phyloP scores from a whole-genome alignment of 2,329 filamentous ascomycete genomes.

The Nigrospora sphaerica region DNA sequence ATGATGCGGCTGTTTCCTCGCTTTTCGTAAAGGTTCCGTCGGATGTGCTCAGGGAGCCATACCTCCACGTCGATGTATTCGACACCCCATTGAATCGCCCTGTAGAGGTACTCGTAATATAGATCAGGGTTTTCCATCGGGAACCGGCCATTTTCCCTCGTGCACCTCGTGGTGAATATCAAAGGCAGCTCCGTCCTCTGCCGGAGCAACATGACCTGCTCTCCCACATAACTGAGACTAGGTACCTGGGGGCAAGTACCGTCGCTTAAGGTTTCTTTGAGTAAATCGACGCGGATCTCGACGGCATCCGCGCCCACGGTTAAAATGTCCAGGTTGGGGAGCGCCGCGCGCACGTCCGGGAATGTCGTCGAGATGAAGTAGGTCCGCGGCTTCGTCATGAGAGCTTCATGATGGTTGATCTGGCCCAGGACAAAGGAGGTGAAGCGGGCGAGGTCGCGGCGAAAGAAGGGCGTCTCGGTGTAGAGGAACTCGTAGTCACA shows the following conservation, averaged over 20 bases:
- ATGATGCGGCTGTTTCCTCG: conserved; percentile 79
- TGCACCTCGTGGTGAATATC: conserved; percentile 81
- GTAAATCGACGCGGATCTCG: conserved; percentile 75
- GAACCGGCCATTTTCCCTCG: conserved; percentile 74
- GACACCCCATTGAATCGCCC: conserved; percentile 81
- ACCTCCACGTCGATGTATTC: conserved; percentile 88
- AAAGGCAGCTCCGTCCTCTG: conserved; percentile 85
- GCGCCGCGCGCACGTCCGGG: conserved; percentile 72
- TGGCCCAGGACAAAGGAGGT: conserved; percentile 75
- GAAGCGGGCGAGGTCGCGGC: conserved; percentile 71
- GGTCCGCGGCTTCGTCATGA: conserved; percentile 71
- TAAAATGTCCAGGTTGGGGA: conserved; percentile 80
- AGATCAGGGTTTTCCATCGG: conserved; percentile 73
- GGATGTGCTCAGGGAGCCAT: conserved; percentile 74
- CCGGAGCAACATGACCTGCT: conserved; percentile 77
- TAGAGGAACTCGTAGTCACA: conserved; percentile 88
- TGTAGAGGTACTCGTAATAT: conserved; percentile 73
- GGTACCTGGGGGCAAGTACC: conserved; percentile 59
- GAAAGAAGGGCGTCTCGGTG: conserved; percentile 62
- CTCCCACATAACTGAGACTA: conserved; percentile 75
- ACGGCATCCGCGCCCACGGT: conserved; percentile 83
- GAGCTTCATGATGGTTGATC: conserved; percentile 67
- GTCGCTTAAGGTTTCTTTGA: conserved; percentile 62
- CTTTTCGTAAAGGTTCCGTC: conserved; percentile 57
- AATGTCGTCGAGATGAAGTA: conserved; percentile 87